Conservation (phyloP, 169 alveolate species). For the Perkinsus olseni region DNA sequence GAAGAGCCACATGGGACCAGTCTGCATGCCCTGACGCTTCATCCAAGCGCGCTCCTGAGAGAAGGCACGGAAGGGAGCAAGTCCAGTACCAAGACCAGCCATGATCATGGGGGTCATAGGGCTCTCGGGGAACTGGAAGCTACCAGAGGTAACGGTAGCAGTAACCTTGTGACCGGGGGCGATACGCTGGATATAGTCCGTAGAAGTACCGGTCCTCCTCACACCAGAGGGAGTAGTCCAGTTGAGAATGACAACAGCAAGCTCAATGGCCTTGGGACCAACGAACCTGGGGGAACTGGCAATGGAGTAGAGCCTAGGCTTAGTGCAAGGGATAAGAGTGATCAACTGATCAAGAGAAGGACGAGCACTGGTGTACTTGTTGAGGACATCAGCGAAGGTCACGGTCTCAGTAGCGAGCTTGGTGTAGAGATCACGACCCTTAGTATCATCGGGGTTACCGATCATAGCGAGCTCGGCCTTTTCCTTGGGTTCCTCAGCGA, state of each 20-base stretch:
- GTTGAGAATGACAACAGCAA: constrained; percentile 1
- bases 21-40: constrained; percentile 27
- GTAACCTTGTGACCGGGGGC: constrained; percentile 14
- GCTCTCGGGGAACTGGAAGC: constrained; percentile 44
- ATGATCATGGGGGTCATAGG: constrained; percentile 41
- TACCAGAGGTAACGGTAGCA: constrained; percentile 7
- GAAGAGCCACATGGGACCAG: constrained; percentile 43
- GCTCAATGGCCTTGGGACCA: constrained; percentile 12
- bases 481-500: constrained; percentile 24
- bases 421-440: constrained; percentile 14
- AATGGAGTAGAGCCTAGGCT: constrained; percentile 35
- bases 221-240: constrained; percentile 6
- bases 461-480: constrained; percentile 23
- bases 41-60: constrained; percentile 37
- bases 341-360: constrained; percentile 31
- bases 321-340: constrained; percentile 23
- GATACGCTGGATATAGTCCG: constrained; percentile 6
- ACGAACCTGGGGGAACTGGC: constrained; percentile 26
- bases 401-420: constrained; percentile 24
- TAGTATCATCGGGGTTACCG: constrained; percentile 7
- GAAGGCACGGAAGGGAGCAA: constrained; percentile 55
- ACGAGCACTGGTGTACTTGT: constrained; percentile 20
- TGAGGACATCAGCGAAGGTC: constrained; percentile 26
- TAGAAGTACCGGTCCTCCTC: not conserved
- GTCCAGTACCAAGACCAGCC: constrained; percentile 59